Evolutionary conservation across 495 filamentous ascomycete genomes (phyloP), one percentile per base, ranked within the genome.

Genomic region (Penicillium chermesinum): DNA sequence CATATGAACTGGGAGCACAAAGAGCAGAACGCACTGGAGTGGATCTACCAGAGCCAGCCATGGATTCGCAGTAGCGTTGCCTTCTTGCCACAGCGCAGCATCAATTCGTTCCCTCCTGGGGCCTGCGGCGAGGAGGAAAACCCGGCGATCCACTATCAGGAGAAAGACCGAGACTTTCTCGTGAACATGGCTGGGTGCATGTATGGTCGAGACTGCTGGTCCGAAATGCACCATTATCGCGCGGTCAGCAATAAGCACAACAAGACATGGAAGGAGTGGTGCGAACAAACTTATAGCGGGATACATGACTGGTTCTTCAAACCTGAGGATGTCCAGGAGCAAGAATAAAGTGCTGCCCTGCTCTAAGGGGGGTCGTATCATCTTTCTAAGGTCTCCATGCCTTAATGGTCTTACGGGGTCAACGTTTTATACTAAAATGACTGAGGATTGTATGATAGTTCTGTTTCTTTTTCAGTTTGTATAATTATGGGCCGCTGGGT

Each of bases 1-100:
- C 93, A 99, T 60, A 97, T 96, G 91, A 79, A 96, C 50, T 99
- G 93, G 93, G 89, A 93, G 59, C 94, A 97, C 71, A 97, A 96
- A 59, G 93, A 99, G 59, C 93, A 99, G 63, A 89, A 96, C 63
- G 86, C 93, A 12, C 66, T 99, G 35, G 90, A 97, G 65, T 87
- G 94, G 64, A 76, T 99, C 36, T 99, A 97, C 66, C 80, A 73
- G 25, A 84, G 83, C 53, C 93, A 97, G 59, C 88, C 93, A 1
- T 97, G 93, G 94, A 82, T 97, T 50, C 83, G 93, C 48, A 83
- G 84, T 34, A 84, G 89, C 44, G 86, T 89, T 0, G 91, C 84
- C 3, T 97, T 99, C 70, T 77, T 96, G 34, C 84, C 87, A 8
- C 94, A 97, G 59, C 85, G 93, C 48, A 86, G 80, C 65, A 87